Base-by-base conservation (phyloP, 371 early-diverging fungal genomes). In the Chytridium lagenaria region DNA sequence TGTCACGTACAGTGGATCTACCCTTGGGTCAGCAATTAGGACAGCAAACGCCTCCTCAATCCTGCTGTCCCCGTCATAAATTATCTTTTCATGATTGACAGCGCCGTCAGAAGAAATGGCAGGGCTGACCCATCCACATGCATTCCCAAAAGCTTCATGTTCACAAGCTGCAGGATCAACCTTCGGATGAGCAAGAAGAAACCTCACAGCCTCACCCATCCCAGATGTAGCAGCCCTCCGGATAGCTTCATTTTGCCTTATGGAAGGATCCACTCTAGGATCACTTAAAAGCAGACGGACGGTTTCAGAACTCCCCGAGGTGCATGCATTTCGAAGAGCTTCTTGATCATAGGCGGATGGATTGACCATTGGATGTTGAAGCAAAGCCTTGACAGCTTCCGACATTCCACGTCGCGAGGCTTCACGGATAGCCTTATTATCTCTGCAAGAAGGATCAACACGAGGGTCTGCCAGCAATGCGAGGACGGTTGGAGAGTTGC, bases 131-230 rank as follows among this genome's bases (percentile, higher is more conserved):
- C 16, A 5, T 30, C 30, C 57, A 55, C 57, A 55, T 10, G 73
- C 68, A 28, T 49, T 44, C 23, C 52, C 34, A 3, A 73, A 28
- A 3, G 73, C 68, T 23, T 51, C 37, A 31, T 72, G 50, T 10
- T 44, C 59, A 36, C 66, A 36, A 10, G 50, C 72, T 10, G 67
- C n/a, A 10, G 67, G 67, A 33, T 72, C 67, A n/a, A 65, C 66
- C n/a, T 57, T 23, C 5, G 72, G 72, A 51, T 67, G 51, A 7
- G 5, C 7, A 1, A 72, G 44, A 12, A 72, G 67, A 31, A 66
- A 57, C 2, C 37, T 30, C 3, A 73, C 68, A 26, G 68, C 50
- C 7, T 68, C 59, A 19, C 59, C 52, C 19, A 57, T 19, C 12
- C 73, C 73, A 10, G 2, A 10, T 44, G 59, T 68, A 12, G 59